Evolutionary conservation across 768 basidiomycete genomes (phyloP).

Genomic region (Agaricus sinodeliciosus): DNA sequence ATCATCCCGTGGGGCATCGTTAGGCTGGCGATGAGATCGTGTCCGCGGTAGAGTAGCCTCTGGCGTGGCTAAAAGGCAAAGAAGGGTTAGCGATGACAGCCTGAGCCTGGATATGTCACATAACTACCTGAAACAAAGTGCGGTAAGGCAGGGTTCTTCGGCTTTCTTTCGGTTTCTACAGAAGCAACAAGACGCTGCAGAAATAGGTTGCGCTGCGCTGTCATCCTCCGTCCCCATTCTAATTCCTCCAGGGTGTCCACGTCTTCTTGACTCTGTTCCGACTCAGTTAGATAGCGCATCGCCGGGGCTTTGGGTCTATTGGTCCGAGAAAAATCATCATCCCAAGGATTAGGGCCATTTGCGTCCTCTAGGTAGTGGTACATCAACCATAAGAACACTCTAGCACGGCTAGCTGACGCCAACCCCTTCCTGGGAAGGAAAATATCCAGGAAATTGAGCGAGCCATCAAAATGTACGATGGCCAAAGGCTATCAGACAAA

Average conservation of each 20-base stretch:
- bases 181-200: constrained; percentile 61
- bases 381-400: constrained; percentile 77
- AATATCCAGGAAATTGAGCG: constrained; percentile 73
- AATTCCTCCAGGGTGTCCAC: constrained; percentile 73
- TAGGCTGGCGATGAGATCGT: constrained; percentile 31
- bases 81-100: background rate
- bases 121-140: constrained; percentile 40
- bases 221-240: constrained; percentile 74
- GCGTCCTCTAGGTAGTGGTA: constrained; percentile 75
- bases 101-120: background rate
- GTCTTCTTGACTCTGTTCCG: constrained; percentile 61
- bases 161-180: constrained; percentile 44
- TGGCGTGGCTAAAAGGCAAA: constrained; percentile 10
- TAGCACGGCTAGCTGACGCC: constrained; percentile 66
- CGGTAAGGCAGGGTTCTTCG: constrained; percentile 28
- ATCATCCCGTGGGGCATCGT: constrained; percentile 37
- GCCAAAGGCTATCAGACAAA: constrained; percentile 44
- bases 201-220: constrained; percentile 61
- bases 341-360: constrained; percentile 64
- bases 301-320: constrained; percentile 60
- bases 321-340: constrained; percentile 52
- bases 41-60: constrained; percentile 26
- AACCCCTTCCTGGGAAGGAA: constrained; percentile 69
- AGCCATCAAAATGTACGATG: constrained; percentile 66
- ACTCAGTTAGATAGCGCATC: constrained; percentile 46